phyloP scores from a whole-genome alignment of 2,329 filamentous ascomycete species.

The Botrytis fragariae region DNA sequence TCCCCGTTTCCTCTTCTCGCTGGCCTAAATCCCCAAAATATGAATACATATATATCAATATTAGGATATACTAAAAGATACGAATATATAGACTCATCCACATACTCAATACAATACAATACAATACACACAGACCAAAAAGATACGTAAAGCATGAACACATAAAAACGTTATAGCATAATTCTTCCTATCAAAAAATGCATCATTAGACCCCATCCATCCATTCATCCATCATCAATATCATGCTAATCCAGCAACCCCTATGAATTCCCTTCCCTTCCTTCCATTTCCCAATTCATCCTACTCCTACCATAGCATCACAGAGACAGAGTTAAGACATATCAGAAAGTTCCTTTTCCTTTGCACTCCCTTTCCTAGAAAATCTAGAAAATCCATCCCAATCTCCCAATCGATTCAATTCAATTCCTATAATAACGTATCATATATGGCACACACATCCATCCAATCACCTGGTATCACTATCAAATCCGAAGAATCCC shows the following conservation, averaged over 20 bases:
- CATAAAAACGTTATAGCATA: conserved; percentile 8
- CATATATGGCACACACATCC: conserved; percentile 14
- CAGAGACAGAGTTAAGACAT: not conserved
- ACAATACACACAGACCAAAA: not conserved
- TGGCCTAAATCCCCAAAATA: not conserved
- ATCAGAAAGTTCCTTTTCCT: not conserved
- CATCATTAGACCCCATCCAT: conserved; percentile 8
- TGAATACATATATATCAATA: not conserved
- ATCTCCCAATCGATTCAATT: not conserved
- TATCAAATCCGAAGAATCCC: conserved; percentile 2
- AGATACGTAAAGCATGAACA: not conserved
- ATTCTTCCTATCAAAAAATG: conserved; percentile 8
- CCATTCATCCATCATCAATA: not conserved
- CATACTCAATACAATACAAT: not conserved
- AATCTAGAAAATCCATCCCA: not conserved
- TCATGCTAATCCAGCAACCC: not conserved
- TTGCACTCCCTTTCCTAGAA: conserved; percentile 12
- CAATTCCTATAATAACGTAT: conserved; percentile 5
- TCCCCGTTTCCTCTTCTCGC: not conserved
- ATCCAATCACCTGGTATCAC: conserved; percentile 16
- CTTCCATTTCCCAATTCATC: not conserved
- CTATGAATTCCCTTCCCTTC: not conserved
- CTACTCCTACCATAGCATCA: not conserved
- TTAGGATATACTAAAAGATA: not conserved
- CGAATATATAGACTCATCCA: fast-evolving